Percentiles rank a stretch among this genome's conserved stretches.
Evolutionary conservation across 805 yeast genomes (phyloP).

Genomic region (Starmerella potacharoeniae): DNA sequence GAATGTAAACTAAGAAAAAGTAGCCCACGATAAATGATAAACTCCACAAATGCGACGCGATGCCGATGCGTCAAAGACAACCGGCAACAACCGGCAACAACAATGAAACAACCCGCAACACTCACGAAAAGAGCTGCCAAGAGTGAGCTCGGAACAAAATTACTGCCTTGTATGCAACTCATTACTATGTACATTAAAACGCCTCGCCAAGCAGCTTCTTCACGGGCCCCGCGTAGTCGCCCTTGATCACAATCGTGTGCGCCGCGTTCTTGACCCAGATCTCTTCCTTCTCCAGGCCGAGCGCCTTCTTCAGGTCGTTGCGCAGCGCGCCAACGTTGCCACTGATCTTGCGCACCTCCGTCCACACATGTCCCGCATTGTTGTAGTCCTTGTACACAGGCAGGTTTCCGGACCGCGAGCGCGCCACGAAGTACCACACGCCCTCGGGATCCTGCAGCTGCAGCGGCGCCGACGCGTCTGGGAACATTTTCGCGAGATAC

Average conservation of each 20-base stretch:
- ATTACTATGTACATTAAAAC: slow-evolving; percentile 5
- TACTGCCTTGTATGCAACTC: background rate
- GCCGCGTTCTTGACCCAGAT: slow-evolving; percentile 42
- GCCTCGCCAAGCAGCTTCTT: slow-evolving; percentile 28
- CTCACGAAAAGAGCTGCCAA: too few species aligned
- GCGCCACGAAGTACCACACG: slow-evolving; percentile 20
- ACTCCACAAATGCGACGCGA: background rate
- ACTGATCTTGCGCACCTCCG: slow-evolving; percentile 59
- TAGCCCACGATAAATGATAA: background rate
- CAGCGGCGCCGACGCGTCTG: slow-evolving; percentile 1
- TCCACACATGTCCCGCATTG: slow-evolving; percentile 48
- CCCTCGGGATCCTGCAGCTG: slow-evolving; percentile 5
- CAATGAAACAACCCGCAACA: too few species aligned
- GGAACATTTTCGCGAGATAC: slow-evolving; percentile 11
- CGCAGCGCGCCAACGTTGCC: slow-evolving; percentile 61
- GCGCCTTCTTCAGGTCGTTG: slow-evolving; percentile 45
- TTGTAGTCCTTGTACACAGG: slow-evolving; percentile 72
- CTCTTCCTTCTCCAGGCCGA: slow-evolving; percentile 37
- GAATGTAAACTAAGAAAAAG: slow-evolving; percentile 40
- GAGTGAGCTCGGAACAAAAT: background rate
- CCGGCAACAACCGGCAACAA: background rate
- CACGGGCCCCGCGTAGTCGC: slow-evolving; percentile 34
- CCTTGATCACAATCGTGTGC: slow-evolving; percentile 42
- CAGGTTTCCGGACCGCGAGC: slow-evolving; percentile 43
- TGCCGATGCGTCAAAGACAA: too few species aligned